Base-by-base conservation (phyloP, 2,329 filamentous ascomycete species). In the Penicillium carneum region DNA sequence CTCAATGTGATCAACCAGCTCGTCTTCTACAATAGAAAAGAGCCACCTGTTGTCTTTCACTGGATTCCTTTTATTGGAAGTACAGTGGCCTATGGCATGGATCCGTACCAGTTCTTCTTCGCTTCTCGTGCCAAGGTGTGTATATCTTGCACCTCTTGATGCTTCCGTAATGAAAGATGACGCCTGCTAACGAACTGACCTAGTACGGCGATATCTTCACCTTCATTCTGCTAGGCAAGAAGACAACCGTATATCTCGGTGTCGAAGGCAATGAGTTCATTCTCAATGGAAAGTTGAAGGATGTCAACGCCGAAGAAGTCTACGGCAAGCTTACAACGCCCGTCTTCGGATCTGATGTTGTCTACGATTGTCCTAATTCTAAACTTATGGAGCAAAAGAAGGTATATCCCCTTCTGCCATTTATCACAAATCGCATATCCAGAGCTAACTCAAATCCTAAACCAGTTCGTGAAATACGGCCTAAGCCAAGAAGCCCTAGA, bases 341-440 rank as follows among this genome's bases (percentile, higher is more conserved):
- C 7, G 86, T 89, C 5, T 96, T 96, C 74, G 92, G 92, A 65
- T 88, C 87, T 65, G 91, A 93, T 77, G 91, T 96, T 29, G 90
- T 96, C 43, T 96, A 96, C 74, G 92, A 96, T 77, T 96, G 92
- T 79, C 91, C 92, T 34, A 96, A 96, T 73, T 85, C 91, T 58
- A 96, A 96, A 81, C 85, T 96, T 73, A 96, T 96, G 91, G 92
- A 96, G 81, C 92, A 96, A 84, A 96, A 96, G 83, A 95, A 95
- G 86, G 89, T 91, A 56, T 23, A 41, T 0, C n/a, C n/a, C 10
- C 33, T 31, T 45, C 34, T 9, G 1, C 12, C 3, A n/a, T 4
- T 9, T 23, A 4, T 10, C 3, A 14, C 5, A 8, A 7, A 14
- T 29, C 3, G 10, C 0, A 1, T n/a, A 34, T 14, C 41, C 26